Evolutionary conservation across 2,329 filamentous ascomycete genomes (phyloP), one percentile per base, ranked within the genome.

Genomic region (Cladosporium cucumerinum): DNA sequence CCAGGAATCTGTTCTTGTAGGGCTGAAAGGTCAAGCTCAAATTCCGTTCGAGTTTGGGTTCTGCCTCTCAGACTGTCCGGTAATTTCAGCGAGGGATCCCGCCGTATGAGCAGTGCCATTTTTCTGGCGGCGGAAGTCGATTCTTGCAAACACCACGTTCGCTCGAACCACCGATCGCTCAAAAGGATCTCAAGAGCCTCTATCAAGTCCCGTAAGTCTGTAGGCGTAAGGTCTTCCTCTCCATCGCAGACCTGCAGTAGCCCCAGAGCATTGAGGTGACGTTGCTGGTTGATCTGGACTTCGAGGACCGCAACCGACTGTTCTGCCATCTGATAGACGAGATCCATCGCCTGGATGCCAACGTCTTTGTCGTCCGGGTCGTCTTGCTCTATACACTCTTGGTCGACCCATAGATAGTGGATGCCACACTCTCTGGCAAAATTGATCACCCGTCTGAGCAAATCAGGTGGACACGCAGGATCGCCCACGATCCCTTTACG

Each of bases 211-310:
- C n/a, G 49, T n/a, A 52, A n/a, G 1, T 52, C 14, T 52, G 25
- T 23, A n/a, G 25, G n/a, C 5, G 25, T 10, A 3, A 52, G 16
- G 7, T 26, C 28, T 52, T 52, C 49, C 28, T 34, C 60, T 25
- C 34, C 34, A 21, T 26, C 23, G 63, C 36, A 26, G 7, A 30
- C 28, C 16, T 52, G 49, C 26, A 68, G 36, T 12, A 39, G 12
- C 11, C 57, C 58, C 14, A 72, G 62, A 10, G 67, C 68, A 48
- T 70, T 66, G 14, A 71, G 59, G 43, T 71, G 70, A 30, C 66
- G 62, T 43, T 70, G 70, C 57, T 71, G 66, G 28, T 67, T 57
- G 28, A 71, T 67, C 1, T 59, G 26, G 21, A 49, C 57, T 39
- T 66, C 49, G 6, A 68, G 61, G 2, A 68, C 59, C 6, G 63